Evolutionary conservation across 768 basidiomycete species (phyloP).

Genomic region (Rhodotorula kratochvilovae): DNA sequence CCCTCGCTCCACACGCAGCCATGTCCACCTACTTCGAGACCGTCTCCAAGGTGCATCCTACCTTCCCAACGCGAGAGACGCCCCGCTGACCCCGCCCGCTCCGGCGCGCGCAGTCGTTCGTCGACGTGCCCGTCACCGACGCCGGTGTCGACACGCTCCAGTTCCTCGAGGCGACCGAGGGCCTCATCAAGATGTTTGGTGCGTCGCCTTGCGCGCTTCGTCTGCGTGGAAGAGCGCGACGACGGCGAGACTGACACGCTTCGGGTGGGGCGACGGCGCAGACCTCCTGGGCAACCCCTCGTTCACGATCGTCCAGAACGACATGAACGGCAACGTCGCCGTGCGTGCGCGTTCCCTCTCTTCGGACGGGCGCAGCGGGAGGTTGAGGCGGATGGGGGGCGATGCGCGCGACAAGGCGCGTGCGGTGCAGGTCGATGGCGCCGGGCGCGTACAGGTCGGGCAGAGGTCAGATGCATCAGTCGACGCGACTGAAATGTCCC

Average conservation of each 20-base stretch:
- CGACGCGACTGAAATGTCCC: too few relatives aligned
- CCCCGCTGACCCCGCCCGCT: neutral
- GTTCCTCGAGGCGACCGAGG: constrained; percentile 84
- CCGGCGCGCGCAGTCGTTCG: constrained; percentile 66
- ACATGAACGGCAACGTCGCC: constrained; percentile 84
- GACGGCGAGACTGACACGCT: neutral
- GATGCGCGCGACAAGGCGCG: too few relatives aligned
- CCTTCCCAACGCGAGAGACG: neutral
- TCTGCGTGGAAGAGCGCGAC: neutral
- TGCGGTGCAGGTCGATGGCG: too few relatives aligned
- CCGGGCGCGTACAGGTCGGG: too few relatives aligned
- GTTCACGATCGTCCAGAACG: constrained; percentile 74
- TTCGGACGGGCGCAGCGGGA: neutral
- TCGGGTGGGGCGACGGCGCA: constrained; percentile 44
- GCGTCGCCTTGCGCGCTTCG: constrained; percentile 40
- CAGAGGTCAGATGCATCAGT: too few relatives aligned
- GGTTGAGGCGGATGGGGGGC: too few relatives aligned
- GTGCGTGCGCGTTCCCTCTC: constrained; percentile 52
- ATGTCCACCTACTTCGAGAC: constrained; percentile 45
- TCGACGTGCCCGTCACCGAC: constrained; percentile 78
- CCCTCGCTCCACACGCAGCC: neutral
- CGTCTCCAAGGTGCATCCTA: constrained; percentile 32
- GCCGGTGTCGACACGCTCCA: constrained; percentile 78
- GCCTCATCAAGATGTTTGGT: constrained; percentile 89
- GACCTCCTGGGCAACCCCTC: constrained; percentile 81